Conservation (phyloP, 768 basidiomycete species). For the Pulveroboletus sp. region DNA sequence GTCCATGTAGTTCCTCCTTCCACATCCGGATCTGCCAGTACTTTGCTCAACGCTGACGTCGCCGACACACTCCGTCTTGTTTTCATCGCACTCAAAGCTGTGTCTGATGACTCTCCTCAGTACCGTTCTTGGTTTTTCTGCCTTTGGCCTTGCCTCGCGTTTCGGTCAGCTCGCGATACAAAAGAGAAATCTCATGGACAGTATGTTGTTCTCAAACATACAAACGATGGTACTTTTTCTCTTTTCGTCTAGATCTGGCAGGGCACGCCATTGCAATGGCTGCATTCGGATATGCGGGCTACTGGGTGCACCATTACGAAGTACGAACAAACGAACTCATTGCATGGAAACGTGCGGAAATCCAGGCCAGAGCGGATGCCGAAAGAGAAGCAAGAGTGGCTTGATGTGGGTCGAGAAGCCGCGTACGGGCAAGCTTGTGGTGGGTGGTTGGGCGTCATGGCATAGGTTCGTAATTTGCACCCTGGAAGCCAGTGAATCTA, state of each 20-base stretch:
- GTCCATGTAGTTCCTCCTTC: constrained; percentile 21
- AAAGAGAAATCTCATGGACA: constrained; percentile 72
- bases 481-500: constrained; percentile 2
- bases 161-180: constrained; percentile 88
- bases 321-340: constrained; percentile 57
- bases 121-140: constrained; percentile 74
- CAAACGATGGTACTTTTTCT: not conserved
- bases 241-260: constrained; percentile 53
- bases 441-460: not conserved
- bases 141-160: constrained; percentile 79
- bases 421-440: not conserved
- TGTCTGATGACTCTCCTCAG: constrained; percentile 60
- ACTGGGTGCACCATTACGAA: constrained; percentile 73
- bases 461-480: constrained; percentile 23
- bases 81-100: not conserved
- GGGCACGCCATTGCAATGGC: constrained; percentile 70
- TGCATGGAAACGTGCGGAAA: constrained; percentile 59
- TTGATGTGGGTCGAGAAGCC: constrained; percentile 13
- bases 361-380: constrained; percentile 45
- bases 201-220: constrained; percentile 46
- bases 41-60: not conserved
- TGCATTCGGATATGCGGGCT: constrained; percentile 70
- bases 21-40: constrained; percentile 2
- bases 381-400: constrained; percentile 14
- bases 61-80: constrained; percentile 11